Conservation (phyloP, 23 red algal genomes). For the Chondrus crispus region DNA sequence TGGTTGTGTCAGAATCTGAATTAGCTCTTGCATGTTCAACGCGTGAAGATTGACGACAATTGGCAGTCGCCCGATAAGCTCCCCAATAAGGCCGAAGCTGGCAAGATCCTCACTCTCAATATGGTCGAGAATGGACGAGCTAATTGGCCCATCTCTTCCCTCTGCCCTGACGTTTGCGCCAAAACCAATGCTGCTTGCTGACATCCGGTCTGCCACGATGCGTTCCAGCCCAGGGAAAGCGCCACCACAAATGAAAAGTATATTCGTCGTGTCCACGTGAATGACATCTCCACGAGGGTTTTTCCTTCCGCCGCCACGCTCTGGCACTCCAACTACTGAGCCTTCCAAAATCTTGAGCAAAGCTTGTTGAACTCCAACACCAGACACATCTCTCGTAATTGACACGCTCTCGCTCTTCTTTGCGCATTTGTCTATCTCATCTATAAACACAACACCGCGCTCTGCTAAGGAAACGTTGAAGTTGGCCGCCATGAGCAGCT, state of each 20-base stretch:
- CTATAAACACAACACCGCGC: slow-evolving; percentile 92
- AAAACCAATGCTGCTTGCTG: slow-evolving; percentile 83
- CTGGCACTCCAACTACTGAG: slow-evolving; percentile 85
- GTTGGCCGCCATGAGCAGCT: slow-evolving; percentile 86
- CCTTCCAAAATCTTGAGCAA: slow-evolving; percentile 97
- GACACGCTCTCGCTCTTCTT: slow-evolving; percentile 79
- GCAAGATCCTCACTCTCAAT: slow-evolving; percentile 84
- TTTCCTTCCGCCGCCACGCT: slow-evolving; percentile 81
- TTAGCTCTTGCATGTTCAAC: slow-evolving; percentile 77
- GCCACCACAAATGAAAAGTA: slow-evolving; percentile 97
- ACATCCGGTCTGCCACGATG: slow-evolving; percentile 79
- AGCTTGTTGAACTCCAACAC: slow-evolving; percentile 95
- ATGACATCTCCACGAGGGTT: slow-evolving; percentile 66
- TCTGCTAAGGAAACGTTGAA: slow-evolving; percentile 83
- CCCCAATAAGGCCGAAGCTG: slow-evolving; percentile 85
- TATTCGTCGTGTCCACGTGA: slow-evolving; percentile 87
- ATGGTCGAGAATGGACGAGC: slow-evolving; percentile 59
- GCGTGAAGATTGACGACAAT: slow-evolving; percentile 78
- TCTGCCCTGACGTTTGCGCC: slow-evolving; percentile 74
- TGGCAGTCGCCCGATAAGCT: slow-evolving; percentile 90
- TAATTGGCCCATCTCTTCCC: slow-evolving; percentile 35
- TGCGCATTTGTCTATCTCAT: slow-evolving; percentile 96
- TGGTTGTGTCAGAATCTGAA: slow-evolving; percentile 89
- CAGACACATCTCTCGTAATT: slow-evolving; percentile 93
- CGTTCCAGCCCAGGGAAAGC: slow-evolving; percentile 89